phyloP scores from a whole-genome alignment of 805 yeast genomes.

The Saccharomycopsis schoenii region DNA sequence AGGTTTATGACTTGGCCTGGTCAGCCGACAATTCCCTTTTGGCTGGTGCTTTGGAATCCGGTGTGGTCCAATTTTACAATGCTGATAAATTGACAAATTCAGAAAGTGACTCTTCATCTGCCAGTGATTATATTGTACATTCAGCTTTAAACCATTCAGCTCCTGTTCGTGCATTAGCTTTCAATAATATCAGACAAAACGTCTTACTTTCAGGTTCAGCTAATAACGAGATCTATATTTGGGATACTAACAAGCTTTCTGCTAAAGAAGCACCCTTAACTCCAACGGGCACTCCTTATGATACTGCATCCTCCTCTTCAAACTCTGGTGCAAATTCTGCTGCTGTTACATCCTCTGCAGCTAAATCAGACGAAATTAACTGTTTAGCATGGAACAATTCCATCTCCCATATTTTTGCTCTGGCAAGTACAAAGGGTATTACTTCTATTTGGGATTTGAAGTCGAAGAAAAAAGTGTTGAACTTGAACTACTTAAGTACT shows the following conservation, averaged over 20 bases:
- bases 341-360: neutral
- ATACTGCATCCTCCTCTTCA: neutral
- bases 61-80: constrained; percentile 72
- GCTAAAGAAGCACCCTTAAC: constrained; percentile 27
- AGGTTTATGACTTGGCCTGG: constrained; percentile 82
- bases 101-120: constrained; percentile 20
- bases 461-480: constrained; percentile 79
- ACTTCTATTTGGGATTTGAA: constrained; percentile 93
- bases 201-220: constrained; percentile 80
- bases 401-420: constrained; percentile 78
- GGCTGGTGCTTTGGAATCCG: constrained; percentile 87
- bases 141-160: constrained; percentile 53
- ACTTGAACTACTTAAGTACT: constrained; percentile 59
- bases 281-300: constrained; percentile 23
- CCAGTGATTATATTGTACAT: constrained; percentile 36
- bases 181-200: constrained; percentile 64
- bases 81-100: constrained; percentile 38
- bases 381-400: constrained; percentile 84
- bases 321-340: neutral
- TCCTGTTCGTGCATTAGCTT: constrained; percentile 61
- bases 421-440: constrained; percentile 76
- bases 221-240: constrained; percentile 79
- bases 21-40: constrained; percentile 52
- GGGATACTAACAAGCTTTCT: constrained; percentile 71
- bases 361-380: constrained; percentile 56